Base-by-base conservation (phyloP, 805 yeast genomes). In the Kazachstania africana region DNA sequence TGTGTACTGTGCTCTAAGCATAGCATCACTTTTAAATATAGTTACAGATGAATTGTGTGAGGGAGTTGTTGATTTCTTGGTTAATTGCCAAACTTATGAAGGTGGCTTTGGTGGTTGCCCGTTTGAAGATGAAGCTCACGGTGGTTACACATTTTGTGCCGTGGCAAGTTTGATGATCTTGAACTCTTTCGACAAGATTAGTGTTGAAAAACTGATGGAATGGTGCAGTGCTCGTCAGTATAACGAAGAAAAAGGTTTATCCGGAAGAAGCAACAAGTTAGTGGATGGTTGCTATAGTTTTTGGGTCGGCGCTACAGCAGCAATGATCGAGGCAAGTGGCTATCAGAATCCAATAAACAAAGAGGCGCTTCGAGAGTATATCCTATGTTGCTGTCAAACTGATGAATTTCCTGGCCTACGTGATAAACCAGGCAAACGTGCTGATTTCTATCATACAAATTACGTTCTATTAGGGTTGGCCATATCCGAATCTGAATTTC, bases 131-230 rank as follows among this genome's bases (percentile, higher is more conserved):
- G 99, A 91, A 55, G 96, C 97, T 0, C 99, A 91, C 51, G 98
- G 96, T 2, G 99, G 98, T 1, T 93, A 91, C 52, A 74, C 97
- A 0, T 91, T 72, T 53, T 91, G 99, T 60, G 94, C 88, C 0
- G 61, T 81, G 27, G 93, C 78, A 27, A 69, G 73, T 30, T 59
- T 72, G 36, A 68, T 65, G 38, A 63, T 65, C 16, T 48, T 73
- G 18, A 64, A 65, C 5, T 45, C 60, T 17, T 62, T 68, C 1
- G 53, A 59, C 30, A 39, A 54, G 14, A 53, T 71, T 2, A 59
- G 82, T 45, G 35, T 80, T 3, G 72, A 63, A 0, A 42, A 37
- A 2, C 57, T 85, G 15, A 39, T 72, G 2, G 50, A 64, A 32
- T 91, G 98, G 98, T 63, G 75, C 3, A 65, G 65, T 8, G 59